Evolutionary conservation across 805 yeast species (phyloP), one percentile per base, ranked within the genome.

Genomic region (Wickerhamiella spandovensis): DNA sequence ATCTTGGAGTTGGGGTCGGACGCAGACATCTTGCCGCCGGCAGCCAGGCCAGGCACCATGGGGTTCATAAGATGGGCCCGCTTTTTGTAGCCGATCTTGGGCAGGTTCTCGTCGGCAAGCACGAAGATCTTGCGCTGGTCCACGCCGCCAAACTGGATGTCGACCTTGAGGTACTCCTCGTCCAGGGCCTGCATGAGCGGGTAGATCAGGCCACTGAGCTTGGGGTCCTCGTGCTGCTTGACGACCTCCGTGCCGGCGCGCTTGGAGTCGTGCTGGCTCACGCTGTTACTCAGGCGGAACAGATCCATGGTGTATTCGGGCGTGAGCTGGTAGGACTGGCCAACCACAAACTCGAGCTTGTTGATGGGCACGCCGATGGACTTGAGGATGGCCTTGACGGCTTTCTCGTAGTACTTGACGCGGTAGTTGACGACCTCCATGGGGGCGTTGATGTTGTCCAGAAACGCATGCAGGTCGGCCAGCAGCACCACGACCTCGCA

Each of bases 161-260:
- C 99, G 39, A 78, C 87, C 28, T 74, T 83, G 62, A 92, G 76
- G 67, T 82, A 81, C 63, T 92, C 82, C 69, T 92, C 99, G 67
- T 92, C 99, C 53, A 92, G 75, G 6, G 97, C 97, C 72, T 92
- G 99, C 99, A 92, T 92, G 64, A 94, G 77, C 50, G 99, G 99
- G 69, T 92, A 92, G 59, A 92, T 87, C 66, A 92, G 77, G 8
- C 98, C 98, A 41, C 90, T 79, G 53, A 92, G 76, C 58, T 88
- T 76, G 39, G 99, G 98, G 68, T 89, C 89, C 37, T 86, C 80
- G 45, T 89, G 97, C 72, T 92, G 98, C 66, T 92, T 92, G 55
- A 92, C 99, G 50, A 92, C 99, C 68, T 92, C 99, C 10, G 99
- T 97, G 66, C 99, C 99, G 1, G 99, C 99, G 67, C 98, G 81